Base-by-base conservation (phyloP, 2,329 filamentous ascomycete genomes). In the Dactylonectria estremocensis region DNA sequence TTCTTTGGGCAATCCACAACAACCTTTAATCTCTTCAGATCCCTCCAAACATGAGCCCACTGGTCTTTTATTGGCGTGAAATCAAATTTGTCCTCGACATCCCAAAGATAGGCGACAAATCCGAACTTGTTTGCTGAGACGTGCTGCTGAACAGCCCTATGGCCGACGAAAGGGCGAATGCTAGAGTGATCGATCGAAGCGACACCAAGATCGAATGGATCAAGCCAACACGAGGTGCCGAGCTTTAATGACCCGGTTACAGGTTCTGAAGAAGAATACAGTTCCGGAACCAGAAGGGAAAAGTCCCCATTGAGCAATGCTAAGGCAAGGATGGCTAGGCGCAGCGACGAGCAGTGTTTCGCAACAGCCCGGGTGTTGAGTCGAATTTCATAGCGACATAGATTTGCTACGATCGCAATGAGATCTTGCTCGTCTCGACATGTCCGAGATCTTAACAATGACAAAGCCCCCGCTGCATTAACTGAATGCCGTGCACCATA, bases 361-460 rank as follows among this genome's bases (percentile, higher is more conserved):
- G 18, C 40, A 2, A 50, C 43, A 24, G 40, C 24, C 3, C 48
- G 18, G 1, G 50, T 40, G 20, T 63, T 33, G 18, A 63, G 52
- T 11, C 60, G 50, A 14, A 35, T 18, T 20, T 63, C 60, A 18
- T 63, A 63, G 3, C n/a, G 37, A 24, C 60, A 63, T 52, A 63
- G 55, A 22, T 55, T 63, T 14, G 60, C 50, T 22, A 63, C 31
- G 8, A 63, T 63, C 13, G 40, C 60, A 18, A 63, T 48, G 2
- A 63, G 50, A 9, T 63, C 60, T 8, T 49, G 24, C 24, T 11
- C n/a, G 18, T 56, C 22, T 3, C 43, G 40, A 24, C 60, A 63
- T 9, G 35, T 5, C 24, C 60, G 28, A 16, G 24, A 35, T 16
- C 49, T 54, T 3, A 63, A 43, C 8, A 63, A 43, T 4, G 52